Base-by-base conservation (phyloP, 371 early-diverging fungal genomes). In the Saksenaea vasiformis region DNA sequence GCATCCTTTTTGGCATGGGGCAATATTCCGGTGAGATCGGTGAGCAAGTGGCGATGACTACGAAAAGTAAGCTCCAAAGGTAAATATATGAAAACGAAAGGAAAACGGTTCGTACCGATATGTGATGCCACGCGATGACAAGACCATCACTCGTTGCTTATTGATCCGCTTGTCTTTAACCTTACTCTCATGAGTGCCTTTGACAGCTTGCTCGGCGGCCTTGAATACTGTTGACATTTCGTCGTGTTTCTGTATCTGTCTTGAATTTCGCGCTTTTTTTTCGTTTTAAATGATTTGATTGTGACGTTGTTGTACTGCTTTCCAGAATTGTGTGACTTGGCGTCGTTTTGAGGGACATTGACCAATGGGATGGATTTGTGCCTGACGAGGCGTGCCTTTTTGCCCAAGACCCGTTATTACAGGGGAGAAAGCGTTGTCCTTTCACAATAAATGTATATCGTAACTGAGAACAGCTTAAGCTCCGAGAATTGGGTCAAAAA, bases 1-100 rank as follows among this genome's bases (percentile, higher is more conserved):
- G 86, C 80, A 65, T 94, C 95, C 76, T 96, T 95, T 78, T 97
- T 97, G 55, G 92, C 83, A 71, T 98, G 98, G 44, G 98, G 98
- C 68, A 97, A 76, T 27, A 98, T 78, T 15, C 85, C 79, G 59
- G 87, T 85, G 62, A 97, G 82, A 80, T 98, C 99, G 54, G 85
- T 87, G 76, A 98, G 74, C 63, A 98, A 77, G 68, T 97, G 97
- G 26, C 97, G 91, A 65, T 93, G 92, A 65, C 97, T 92, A 74
- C 31, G 19, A 15, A 24, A 41, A n/a, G 22, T 41, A 15, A 10
- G 7, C n/a, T n/a, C n/a, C 35, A 15, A 39, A 14, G 27, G 26
- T 24, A 14, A 55, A 39, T 56, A 47, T 24, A n/a, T 35, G 11
- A 17, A 51, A 34, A 60, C 10, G 26, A 11, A 27, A 15, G 17